A percentile compares a stretch with the other conserved stretches of the same genome.
phyloP scores from a whole-genome alignment of 2,329 filamentous ascomycete genomes.

The Botryotinia globosa region DNA sequence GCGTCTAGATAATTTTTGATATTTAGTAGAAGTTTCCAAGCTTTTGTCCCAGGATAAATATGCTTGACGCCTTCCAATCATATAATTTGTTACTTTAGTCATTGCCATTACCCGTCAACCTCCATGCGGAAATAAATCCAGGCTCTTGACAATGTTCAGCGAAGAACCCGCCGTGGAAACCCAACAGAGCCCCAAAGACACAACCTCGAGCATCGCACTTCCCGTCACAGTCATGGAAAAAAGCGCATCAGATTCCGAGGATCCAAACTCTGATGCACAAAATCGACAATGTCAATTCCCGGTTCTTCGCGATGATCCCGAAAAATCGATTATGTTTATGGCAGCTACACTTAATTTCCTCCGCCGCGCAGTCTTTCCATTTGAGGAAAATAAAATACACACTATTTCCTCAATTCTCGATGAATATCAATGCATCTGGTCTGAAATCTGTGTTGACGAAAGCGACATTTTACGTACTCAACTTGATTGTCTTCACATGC shows the following conservation, averaged over 20 bases:
- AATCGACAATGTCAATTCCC: background rate
- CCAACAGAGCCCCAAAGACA: background rate
- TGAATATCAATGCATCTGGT: background rate
- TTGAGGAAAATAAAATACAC: background rate
- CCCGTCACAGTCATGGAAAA: background rate
- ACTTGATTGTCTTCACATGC: background rate
- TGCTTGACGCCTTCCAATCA: too few relatives aligned
- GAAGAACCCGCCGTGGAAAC: background rate
- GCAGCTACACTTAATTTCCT: background rate
- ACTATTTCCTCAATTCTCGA: background rate
- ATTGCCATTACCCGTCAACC: background rate
- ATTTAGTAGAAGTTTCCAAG: background rate
- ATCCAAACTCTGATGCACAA: background rate
- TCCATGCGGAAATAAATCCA: background rate
- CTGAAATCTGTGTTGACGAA: background rate
- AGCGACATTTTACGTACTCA: background rate
- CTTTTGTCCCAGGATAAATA: background rate
- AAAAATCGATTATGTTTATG: background rate
- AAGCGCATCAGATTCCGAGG: background rate
- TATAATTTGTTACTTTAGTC: background rate
- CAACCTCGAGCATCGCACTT: background rate
- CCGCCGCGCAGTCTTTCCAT: background rate
- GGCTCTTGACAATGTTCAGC: background rate
- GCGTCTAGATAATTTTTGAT: background rate
- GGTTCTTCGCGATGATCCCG: background rate